Conservation (phyloP, 2,329 filamentous ascomycete genomes). For the Lachnellula willkommii region DNA sequence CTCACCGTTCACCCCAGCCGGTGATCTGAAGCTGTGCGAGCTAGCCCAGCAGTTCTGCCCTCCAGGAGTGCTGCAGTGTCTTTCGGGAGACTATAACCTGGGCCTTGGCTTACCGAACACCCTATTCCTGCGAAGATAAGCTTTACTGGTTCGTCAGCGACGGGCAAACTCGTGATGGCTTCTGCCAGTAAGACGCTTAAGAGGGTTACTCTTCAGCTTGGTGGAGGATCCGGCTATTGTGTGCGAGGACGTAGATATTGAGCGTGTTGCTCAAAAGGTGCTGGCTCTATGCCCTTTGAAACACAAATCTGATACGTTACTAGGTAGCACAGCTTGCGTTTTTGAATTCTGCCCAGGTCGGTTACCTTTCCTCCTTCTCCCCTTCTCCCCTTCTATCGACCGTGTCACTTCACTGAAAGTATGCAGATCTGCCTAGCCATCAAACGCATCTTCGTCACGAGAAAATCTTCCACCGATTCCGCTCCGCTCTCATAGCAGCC, state of each 20-base stretch:
- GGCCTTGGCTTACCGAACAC: conserved; percentile 46
- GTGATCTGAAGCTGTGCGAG: conserved; percentile 47
- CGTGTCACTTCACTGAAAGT: neutral
- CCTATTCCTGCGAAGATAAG: conserved; percentile 48
- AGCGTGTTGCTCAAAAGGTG: conserved; percentile 35
- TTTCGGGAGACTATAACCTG: conserved; percentile 42
- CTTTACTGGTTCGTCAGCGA: conserved; percentile 50
- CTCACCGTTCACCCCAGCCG: conserved; percentile 50
- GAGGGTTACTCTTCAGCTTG: conserved; percentile 46
- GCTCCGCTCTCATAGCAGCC: conserved; percentile 42
- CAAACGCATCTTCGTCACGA: conserved; percentile 59
- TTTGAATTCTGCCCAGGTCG: conserved; percentile 44
- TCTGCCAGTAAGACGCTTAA: conserved; percentile 46
- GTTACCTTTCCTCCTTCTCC: neutral
- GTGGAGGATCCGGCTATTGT: conserved; percentile 50
- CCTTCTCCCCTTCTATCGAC: neutral
- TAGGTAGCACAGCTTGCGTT: conserved; percentile 42
- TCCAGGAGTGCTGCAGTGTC: conserved; percentile 48
- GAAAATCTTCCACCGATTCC: conserved; percentile 44
- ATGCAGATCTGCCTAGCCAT: conserved; percentile 44
- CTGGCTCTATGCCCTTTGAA: neutral
- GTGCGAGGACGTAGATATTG: conserved; percentile 46
- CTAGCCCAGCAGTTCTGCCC: conserved; percentile 44
- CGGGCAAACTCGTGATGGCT: conserved; percentile 43
- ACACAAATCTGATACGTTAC: neutral